These are phyloP conservation scores for Colletotrichum sp. DNA, from an alignment of 2,329 filamentous ascomycete genomes.

Conservation along the genomic window DNA sequence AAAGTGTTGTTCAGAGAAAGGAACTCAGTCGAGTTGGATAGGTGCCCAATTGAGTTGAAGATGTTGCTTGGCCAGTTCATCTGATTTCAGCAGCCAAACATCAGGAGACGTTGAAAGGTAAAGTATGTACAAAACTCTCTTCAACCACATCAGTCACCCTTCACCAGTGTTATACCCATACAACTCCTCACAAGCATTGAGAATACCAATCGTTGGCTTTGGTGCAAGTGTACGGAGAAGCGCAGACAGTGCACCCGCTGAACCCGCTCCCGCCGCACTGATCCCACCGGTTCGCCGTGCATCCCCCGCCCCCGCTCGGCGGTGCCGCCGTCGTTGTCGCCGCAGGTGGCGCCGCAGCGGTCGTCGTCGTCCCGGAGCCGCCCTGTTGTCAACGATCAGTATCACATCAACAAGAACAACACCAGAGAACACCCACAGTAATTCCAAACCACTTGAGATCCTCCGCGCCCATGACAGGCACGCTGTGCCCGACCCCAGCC, in stretches of 20 bases:
- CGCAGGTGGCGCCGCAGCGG: conserved; percentile 6
- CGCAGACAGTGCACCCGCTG: conserved; percentile 17
- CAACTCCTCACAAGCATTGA: conserved; percentile 13
- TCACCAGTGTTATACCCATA: accelerated
- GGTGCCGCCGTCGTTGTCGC: conserved; percentile 12
- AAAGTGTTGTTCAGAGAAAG: neutral
- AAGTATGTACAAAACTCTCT: neutral
- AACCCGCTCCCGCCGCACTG: conserved; percentile 24
- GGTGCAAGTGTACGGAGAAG: conserved; percentile 15
- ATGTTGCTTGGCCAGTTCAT: neutral
- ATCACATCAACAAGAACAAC: neutral
- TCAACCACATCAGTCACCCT: neutral
- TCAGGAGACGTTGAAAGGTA: neutral
- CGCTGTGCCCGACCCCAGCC: conserved; percentile 34
- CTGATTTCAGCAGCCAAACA: neutral
- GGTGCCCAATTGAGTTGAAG: neutral
- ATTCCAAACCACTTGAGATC: conserved; percentile 28
- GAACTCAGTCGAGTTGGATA: neutral
- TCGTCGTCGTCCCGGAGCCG: conserved; percentile 14
- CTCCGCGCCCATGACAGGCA: conserved; percentile 33
- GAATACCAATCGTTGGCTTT: conserved; percentile 21
- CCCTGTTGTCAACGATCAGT: neutral
- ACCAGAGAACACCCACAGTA: neutral
- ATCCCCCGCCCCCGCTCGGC: conserved; percentile 4
- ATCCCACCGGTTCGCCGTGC: conserved; percentile 16